phyloP scores from a whole-genome alignment of 129 eudicot species.

The Erigeron canadensis region DNA sequence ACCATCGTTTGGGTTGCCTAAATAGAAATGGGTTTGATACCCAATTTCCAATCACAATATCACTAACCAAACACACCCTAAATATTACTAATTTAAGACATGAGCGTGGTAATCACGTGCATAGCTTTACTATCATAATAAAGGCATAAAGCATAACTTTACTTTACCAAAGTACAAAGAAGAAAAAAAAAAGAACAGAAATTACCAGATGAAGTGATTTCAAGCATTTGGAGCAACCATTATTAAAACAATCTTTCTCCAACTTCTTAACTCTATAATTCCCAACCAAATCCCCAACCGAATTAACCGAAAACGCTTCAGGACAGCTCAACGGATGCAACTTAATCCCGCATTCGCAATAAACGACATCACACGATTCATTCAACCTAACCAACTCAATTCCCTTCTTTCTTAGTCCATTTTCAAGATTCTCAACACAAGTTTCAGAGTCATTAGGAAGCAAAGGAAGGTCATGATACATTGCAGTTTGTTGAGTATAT shows the following conservation, averaged over 20 bases:
- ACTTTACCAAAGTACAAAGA: background rate
- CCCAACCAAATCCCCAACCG: conserved; percentile 51
- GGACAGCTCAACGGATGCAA: conserved; percentile 72
- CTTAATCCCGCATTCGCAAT: conserved; percentile 82
- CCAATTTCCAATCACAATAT: too few relatives aligned
- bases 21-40: too few relatives aligned
- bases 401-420: conserved; percentile 50
- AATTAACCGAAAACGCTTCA: conserved; percentile 49
- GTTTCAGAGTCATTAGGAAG: conserved; percentile 93
- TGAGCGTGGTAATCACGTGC: too few relatives aligned
- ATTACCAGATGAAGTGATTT: conserved; percentile 57
- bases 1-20: too few relatives aligned
- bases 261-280: conserved; percentile 46
- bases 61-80: too few relatives aligned
- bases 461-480: conserved; percentile 61
- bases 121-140: too few relatives aligned
- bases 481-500: conserved; percentile 35
- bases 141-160: too few relatives aligned
- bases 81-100: too few relatives aligned
- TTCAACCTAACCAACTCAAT: conserved; percentile 48
- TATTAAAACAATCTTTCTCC: conserved; percentile 59
- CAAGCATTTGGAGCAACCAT: conserved; percentile 74
- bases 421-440: conserved; percentile 60
- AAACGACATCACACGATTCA: conserved; percentile 82
- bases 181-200: background rate